Conservation (phyloP, 768 basidiomycete genomes). For the Chalciporus pseudorubinellus region DNA sequence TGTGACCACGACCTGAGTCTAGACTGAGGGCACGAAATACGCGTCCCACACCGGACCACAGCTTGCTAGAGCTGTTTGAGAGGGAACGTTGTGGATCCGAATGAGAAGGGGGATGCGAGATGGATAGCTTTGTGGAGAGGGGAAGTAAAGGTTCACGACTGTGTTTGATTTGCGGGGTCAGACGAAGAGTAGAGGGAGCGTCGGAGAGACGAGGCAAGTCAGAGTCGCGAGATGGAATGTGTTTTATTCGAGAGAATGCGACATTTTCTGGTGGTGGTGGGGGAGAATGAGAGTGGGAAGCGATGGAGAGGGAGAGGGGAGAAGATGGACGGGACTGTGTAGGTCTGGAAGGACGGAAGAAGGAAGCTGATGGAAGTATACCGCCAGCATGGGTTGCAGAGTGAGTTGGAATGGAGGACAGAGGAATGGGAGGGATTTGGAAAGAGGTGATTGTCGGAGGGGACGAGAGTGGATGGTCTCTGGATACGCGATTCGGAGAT, state of each 20-base stretch:
- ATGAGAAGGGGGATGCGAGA: background rate
- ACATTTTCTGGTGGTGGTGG: constrained; percentile 31
- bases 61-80: background rate
- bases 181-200: constrained; percentile 25
- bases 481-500: constrained; percentile 3
- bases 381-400: constrained; percentile 70
- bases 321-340: constrained; percentile 44
- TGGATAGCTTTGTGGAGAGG: constrained; percentile 23
- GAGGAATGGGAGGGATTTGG: constrained; percentile 12
- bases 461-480: constrained; percentile 25
- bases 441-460: constrained; percentile 29
- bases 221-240: constrained; percentile 41
- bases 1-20: constrained; percentile 44
- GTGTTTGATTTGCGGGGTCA: constrained; percentile 49
- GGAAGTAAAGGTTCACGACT: constrained; percentile 77
- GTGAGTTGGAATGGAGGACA: constrained; percentile 46
- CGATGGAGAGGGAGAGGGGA: constrained; percentile 25
- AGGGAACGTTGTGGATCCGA: background rate
- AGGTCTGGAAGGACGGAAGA: constrained; percentile 72
- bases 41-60: constrained; percentile 50
- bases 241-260: constrained; percentile 40
- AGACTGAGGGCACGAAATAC: constrained; percentile 52
- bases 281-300: constrained; percentile 29
- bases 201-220: constrained; percentile 32
- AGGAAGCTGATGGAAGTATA: constrained; percentile 74